These are phyloP conservation scores for Prunus yedoensis DNA, from an alignment of 331 rosid genomes.

Conservation along the genomic window DNA sequence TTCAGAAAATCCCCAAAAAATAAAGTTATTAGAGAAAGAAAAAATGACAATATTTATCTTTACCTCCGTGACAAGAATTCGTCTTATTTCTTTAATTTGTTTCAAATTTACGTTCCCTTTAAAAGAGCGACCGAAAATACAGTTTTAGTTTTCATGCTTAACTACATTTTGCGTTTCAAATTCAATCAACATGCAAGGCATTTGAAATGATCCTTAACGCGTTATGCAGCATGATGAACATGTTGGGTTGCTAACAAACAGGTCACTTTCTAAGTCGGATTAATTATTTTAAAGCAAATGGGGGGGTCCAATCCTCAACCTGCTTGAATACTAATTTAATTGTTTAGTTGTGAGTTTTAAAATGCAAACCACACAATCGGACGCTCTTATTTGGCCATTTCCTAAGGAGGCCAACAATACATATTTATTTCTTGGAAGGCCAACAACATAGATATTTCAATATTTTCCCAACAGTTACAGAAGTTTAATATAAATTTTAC, in stretches of 20 bases:
- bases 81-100: not conserved
- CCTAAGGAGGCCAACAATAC: too few relatives aligned
- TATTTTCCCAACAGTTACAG: too few relatives aligned
- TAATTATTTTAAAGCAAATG: not conserved
- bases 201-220: not conserved
- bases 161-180: not conserved
- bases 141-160: not conserved
- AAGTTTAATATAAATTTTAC: too few relatives aligned
- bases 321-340: conserved; percentile 8
- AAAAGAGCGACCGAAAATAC: not conserved
- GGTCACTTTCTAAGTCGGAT: not conserved
- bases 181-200: conserved; percentile 1
- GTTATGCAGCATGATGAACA: not conserved
- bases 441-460: too few relatives aligned
- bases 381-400: too few relatives aligned
- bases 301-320: conserved; percentile 9
- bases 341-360: conserved; percentile 10
- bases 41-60: too few relatives aligned
- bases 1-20: too few relatives aligned
- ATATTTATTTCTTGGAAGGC: too few relatives aligned
- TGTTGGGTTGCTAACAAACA: conserved; percentile 19
- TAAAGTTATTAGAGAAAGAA: too few relatives aligned
- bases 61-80: too few relatives aligned
- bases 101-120: too few relatives aligned
- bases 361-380: too few relatives aligned